Conservation (phyloP, 2,329 filamentous ascomycete species). For the Daldinia eschscholtzii region DNA sequence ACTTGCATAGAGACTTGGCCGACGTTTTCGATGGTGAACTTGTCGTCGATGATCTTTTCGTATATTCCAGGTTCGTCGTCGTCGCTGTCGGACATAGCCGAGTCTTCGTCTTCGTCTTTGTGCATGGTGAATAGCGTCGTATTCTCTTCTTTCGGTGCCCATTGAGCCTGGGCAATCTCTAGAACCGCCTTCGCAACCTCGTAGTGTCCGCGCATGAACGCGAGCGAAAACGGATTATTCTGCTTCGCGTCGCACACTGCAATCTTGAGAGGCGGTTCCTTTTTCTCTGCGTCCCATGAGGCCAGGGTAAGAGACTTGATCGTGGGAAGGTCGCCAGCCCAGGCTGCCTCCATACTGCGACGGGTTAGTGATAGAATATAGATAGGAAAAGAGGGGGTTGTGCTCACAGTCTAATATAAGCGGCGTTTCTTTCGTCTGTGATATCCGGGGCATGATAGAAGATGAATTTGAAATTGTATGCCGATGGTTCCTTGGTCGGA, state of each 20-base stretch:
- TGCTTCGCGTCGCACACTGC: slow-evolving; percentile 65
- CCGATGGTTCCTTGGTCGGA: slow-evolving; percentile 39
- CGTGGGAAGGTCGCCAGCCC: slow-evolving; percentile 74
- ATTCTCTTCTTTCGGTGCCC: slow-evolving; percentile 63
- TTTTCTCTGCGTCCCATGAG: slow-evolving; percentile 66
- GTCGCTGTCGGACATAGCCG: slow-evolving; percentile 40
- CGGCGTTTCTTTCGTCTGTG: slow-evolving; percentile 66
- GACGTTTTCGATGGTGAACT: slow-evolving; percentile 82
- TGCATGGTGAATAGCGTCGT: slow-evolving; percentile 64
- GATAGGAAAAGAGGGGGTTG: not conserved
- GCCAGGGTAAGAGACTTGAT: slow-evolving; percentile 75
- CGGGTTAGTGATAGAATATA: slow-evolving; percentile 42
- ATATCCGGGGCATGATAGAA: slow-evolving; percentile 68
- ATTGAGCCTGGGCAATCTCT: slow-evolving; percentile 78
- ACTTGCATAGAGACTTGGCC: slow-evolving; percentile 77
- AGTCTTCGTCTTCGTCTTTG: slow-evolving; percentile 53
- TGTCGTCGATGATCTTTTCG: slow-evolving; percentile 70
- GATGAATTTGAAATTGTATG: slow-evolving; percentile 63
- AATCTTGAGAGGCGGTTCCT: slow-evolving; percentile 73
- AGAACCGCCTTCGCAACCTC: slow-evolving; percentile 74
- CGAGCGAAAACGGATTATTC: slow-evolving; percentile 75
- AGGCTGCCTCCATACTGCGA: slow-evolving; percentile 77
- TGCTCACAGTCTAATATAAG: slow-evolving; percentile 73
- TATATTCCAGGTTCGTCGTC: slow-evolving; percentile 60
- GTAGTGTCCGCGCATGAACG: slow-evolving; percentile 74